A percentile compares a stretch with the other conserved stretches of the same genome.
Evolutionary conservation across 1,139 yeast species (phyloP).

Genomic region (Debaryomyces fabryi): DNA sequence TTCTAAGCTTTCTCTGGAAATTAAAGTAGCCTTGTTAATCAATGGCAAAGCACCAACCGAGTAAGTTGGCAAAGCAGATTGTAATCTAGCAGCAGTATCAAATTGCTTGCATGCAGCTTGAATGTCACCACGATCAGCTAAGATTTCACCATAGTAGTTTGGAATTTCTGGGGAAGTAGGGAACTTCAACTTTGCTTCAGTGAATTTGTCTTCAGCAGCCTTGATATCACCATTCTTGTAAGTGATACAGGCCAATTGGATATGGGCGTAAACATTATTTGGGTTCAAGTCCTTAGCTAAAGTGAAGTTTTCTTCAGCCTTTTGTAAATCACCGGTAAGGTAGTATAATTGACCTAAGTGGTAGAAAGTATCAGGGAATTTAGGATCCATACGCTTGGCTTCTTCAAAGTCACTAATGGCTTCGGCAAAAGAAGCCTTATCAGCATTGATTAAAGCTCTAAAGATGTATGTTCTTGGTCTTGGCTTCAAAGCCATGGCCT

Average conservation of each 20-base stretch:
- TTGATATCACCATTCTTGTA: constrained; percentile 74
- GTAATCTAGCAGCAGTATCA: constrained; percentile 84
- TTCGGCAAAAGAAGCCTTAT: constrained; percentile 62
- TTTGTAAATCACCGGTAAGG: constrained; percentile 70
- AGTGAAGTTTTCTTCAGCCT: constrained; percentile 76
- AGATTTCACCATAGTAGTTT: constrained; percentile 92
- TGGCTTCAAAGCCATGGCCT: constrained; percentile 69
- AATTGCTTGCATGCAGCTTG: constrained; percentile 80
- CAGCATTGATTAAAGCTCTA: constrained; percentile 85
- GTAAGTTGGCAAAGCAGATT: constrained; percentile 61
- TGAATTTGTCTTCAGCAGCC: constrained; percentile 69
- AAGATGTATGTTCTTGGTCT: constrained; percentile 83
- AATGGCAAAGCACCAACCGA: constrained; percentile 87
- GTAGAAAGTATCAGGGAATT: constrained; percentile 82
- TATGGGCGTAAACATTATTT: constrained; percentile 78
- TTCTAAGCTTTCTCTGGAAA: constrained; percentile 59
- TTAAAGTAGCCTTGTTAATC: constrained; percentile 82
- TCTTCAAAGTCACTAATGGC: constrained; percentile 71
- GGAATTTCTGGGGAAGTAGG: constrained; percentile 91
- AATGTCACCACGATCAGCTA: constrained; percentile 78
- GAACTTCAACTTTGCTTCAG: constrained; percentile 73
- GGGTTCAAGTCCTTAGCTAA: constrained; percentile 77
- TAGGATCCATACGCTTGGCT: constrained; percentile 72
- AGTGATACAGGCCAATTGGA: constrained; percentile 90
- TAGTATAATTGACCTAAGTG: constrained; percentile 94